Percentiles rank a stretch among this genome's conserved stretches.
phyloP scores from a whole-genome alignment of 1,284 basidiomycete genomes.

The Ustilago xerochloae region DNA sequence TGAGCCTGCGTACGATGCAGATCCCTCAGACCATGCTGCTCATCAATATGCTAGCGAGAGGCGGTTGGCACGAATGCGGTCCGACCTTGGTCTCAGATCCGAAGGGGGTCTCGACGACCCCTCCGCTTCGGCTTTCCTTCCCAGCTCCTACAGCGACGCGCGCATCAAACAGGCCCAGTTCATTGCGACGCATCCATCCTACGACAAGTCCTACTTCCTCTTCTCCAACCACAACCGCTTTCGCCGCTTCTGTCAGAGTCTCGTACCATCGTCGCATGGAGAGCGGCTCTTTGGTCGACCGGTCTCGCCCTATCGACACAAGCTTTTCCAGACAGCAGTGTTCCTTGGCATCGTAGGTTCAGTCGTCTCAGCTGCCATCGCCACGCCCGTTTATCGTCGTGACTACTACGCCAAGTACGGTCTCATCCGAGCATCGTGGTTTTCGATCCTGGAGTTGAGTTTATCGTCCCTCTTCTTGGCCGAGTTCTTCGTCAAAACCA shows the following conservation, averaged over 20 bases:
- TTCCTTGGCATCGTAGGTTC: constrained; percentile 84
- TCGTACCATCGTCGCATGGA: constrained; percentile 85
- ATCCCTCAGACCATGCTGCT: constrained; percentile 60
- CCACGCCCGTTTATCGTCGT: constrained; percentile 86
- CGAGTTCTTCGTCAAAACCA: constrained; percentile 89
- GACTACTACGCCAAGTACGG: constrained; percentile 78
- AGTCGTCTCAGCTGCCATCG: constrained; percentile 84
- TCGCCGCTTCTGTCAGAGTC: constrained; percentile 82
- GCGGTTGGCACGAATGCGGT: constrained; percentile 71
- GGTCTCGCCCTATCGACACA: constrained; percentile 72
- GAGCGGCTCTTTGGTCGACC: constrained; percentile 75
- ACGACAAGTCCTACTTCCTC: constrained; percentile 89
- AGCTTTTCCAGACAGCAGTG: constrained; percentile 81
- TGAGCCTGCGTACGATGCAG: constrained; percentile 28
- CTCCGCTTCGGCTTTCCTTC: constrained; percentile 48
- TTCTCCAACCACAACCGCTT: constrained; percentile 84
- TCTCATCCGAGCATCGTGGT: constrained; percentile 80
- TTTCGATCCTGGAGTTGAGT: constrained; percentile 81
- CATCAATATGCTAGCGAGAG: constrained; percentile 75
- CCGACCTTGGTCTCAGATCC: constrained; percentile 58
- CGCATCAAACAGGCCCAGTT: constrained; percentile 87
- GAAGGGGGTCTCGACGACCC: constrained; percentile 31
- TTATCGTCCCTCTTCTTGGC: constrained; percentile 82
- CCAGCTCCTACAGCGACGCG: constrained; percentile 74
- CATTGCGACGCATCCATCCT: constrained; percentile 87